These are phyloP conservation scores for Mycena filopes DNA, from an alignment of 768 basidiomycete species.

Conservation along the genomic window DNA sequence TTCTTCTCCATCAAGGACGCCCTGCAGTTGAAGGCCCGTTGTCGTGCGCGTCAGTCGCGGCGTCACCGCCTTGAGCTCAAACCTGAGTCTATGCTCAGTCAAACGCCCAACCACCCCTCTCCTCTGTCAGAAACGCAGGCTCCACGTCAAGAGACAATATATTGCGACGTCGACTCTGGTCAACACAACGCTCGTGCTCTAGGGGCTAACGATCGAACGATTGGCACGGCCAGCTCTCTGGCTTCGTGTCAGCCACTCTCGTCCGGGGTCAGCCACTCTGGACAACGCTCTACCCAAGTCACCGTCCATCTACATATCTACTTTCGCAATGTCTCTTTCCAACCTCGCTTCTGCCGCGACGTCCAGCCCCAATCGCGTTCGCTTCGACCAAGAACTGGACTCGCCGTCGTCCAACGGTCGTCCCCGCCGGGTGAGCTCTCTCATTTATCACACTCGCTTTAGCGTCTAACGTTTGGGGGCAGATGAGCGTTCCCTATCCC, in stretches of 20 bases:
- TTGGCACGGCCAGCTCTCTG: neutral
- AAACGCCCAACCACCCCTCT: no score
- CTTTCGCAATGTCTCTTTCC: constrained; percentile 23
- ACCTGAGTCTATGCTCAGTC: no score
- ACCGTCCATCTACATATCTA: neutral
- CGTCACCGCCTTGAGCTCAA: no score
- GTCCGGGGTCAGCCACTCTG: neutral
- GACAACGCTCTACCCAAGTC: constrained; percentile 5
- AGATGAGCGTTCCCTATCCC: constrained; percentile 48
- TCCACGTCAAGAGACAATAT: no score
- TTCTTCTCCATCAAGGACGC: no score
- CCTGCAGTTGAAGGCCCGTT: no score
- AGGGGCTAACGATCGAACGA: no score
- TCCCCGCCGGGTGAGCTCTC: constrained; percentile 20
- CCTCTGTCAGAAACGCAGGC: no score
- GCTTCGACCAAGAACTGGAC: constrained; percentile 16
- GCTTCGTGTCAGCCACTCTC: constrained; percentile 24
- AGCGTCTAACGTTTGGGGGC: constrained; percentile 2
- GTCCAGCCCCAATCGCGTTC: constrained; percentile 26
- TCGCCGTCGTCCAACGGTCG: constrained; percentile 23
- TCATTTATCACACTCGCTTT: neutral
- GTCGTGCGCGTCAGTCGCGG: no score
- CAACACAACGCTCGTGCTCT: no score
- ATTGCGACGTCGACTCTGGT: no score
- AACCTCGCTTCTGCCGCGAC: constrained; percentile 16